A percentile compares a stretch with the other conserved stretches of the same genome.
These are phyloP conservation scores for Solanum hybrid DNA, from an alignment of 305 asterid species.

Conservation along the genomic window DNA sequence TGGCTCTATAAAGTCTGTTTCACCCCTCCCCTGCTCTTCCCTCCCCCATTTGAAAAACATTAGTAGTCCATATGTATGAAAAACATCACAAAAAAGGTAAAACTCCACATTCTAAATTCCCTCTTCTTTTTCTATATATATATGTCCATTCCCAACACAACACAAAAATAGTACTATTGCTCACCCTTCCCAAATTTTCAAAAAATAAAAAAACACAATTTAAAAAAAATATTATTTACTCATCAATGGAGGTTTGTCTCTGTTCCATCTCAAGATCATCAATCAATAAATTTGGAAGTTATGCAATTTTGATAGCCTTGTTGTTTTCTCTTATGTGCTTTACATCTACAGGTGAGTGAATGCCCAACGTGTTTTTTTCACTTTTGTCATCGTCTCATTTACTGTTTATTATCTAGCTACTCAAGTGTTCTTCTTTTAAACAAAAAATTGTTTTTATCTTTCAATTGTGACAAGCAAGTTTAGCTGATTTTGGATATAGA, in stretches of 20 bases:
- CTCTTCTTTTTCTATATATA: neutral
- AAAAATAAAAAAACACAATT: neutral
- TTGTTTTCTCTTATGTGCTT: conserved; percentile 11
- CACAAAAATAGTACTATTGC: neutral
- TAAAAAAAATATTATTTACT: neutral
- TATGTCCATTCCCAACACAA: conserved; percentile 1
- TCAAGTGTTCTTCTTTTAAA: neutral
- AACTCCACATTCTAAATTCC: neutral
- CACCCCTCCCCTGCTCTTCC: neutral
- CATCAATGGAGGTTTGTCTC: conserved; percentile 5
- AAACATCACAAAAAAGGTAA: neutral
- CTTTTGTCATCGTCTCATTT: neutral
- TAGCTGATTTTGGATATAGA: neutral
- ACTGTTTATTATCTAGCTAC: neutral
- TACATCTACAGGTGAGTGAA: conserved; percentile 17
- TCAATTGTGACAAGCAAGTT: neutral
- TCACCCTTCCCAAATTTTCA: neutral
- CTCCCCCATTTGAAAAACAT: neutral
- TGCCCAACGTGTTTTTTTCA: neutral
- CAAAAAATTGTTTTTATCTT: neutral
- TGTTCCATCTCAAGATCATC: conserved; percentile 1
- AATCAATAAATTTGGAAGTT: neutral
- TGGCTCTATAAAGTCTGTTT: neutral
- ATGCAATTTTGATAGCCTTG: neutral
- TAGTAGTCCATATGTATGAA: neutral